Evolutionary conservation across 148 eudicot species (phyloP).

Genomic region (Rhododendron henanense): DNA sequence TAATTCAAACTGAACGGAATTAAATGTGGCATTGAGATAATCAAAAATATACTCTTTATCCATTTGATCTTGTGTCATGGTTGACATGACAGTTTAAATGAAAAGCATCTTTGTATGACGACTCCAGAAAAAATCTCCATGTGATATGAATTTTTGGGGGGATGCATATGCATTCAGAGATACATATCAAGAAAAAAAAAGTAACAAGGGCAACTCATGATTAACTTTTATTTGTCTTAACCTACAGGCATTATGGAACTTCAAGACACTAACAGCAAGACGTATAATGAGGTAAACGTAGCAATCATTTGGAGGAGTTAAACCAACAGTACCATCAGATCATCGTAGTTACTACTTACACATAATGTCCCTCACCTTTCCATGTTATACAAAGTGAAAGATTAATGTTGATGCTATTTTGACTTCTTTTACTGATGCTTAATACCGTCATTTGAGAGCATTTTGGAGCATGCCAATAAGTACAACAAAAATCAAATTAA

Average conservation of each 20-base stretch:
- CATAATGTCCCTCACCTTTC: neutral
- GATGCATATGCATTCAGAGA: neutral
- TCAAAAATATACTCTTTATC: neutral
- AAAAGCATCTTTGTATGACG: neutral
- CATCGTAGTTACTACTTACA: neutral
- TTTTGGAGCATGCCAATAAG: neutral
- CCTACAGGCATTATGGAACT: neutral
- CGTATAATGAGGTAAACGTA: constrained; percentile 1
- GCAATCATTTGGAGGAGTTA: neutral
- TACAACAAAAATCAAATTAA: neutral
- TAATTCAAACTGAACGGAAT: constrained; percentile 38
- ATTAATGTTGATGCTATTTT: constrained; percentile 38
- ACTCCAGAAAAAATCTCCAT: neutral
- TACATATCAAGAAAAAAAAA: neutral
- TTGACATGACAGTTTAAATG: neutral
- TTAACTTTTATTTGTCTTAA: neutral
- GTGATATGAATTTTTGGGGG: neutral
- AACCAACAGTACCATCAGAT: neutral
- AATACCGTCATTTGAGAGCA: constrained; percentile 12
- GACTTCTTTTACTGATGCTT: neutral
- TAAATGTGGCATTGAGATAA: neutral
- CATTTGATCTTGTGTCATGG: neutral
- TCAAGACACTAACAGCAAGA: neutral
- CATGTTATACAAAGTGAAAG: neutral
- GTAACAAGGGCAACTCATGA: neutral